Conservation (phyloP, 352 stramenopile species). For the Phytopythium kandeliae region DNA sequence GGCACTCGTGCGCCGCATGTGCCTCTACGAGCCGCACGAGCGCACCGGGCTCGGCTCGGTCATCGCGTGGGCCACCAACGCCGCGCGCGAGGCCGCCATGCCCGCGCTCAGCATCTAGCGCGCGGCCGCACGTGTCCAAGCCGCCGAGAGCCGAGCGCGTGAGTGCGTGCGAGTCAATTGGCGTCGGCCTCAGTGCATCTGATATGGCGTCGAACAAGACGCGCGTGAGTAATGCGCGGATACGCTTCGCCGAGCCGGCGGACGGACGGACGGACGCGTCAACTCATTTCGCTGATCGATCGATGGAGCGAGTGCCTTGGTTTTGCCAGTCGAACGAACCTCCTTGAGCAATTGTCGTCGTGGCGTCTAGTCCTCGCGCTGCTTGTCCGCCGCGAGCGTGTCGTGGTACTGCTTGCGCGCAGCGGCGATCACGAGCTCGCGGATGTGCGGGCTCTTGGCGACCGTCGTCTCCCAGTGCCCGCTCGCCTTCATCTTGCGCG, state of each 20-base stretch:
- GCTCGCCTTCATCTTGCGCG: constrained; percentile 21
- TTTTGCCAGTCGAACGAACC: no score
- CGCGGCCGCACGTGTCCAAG: neutral
- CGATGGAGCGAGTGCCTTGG: no score
- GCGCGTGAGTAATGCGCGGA: no score
- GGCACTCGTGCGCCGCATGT: constrained; percentile 9
- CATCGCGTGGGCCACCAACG: constrained; percentile 7
- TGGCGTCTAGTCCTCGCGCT: constrained; percentile 5
- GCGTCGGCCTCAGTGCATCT: no score
- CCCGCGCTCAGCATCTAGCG: neutral
- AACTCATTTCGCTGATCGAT: no score
- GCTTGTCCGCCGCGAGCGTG: constrained; percentile 1
- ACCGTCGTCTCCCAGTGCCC: constrained; percentile 25
- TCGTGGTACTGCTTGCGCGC: constrained; percentile 9
- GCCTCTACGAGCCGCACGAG: constrained; percentile 2
- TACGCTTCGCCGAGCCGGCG: no score
- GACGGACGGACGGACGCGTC: no score
- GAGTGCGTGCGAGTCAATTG: no score
- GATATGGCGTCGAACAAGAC: no score
- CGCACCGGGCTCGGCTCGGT: constrained; percentile 4
- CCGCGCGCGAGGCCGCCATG: neutral
- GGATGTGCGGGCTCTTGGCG: constrained; percentile 26
- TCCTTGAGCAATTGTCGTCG: neutral
- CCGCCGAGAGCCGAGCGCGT: neutral
- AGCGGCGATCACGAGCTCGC: constrained; percentile 21